Conservation (phyloP, 1,139 yeast genomes). For the Spathaspora sp. region DNA sequence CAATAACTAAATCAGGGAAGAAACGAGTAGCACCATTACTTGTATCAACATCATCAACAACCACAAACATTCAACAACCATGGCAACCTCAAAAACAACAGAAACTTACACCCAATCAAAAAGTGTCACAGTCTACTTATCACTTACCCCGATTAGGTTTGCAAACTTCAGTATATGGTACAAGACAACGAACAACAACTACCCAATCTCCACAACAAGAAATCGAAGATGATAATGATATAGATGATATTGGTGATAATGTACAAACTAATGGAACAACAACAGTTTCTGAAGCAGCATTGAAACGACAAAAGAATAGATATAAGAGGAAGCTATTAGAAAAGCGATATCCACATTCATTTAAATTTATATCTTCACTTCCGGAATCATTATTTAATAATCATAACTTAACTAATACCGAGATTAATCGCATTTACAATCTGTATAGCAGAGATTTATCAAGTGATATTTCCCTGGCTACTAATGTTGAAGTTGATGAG, state of each 20-base stretch:
- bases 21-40: constrained; percentile 85
- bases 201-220: constrained; percentile 6
- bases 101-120: constrained; percentile 17
- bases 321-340: constrained; percentile 33
- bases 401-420: constrained; percentile 32
- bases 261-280: constrained; percentile 7
- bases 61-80: constrained; percentile 10
- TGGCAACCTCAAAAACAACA: constrained; percentile 7
- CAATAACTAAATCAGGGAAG: constrained; percentile 75
- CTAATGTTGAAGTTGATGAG: constrained; percentile 38
- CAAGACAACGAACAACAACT: constrained; percentile 23
- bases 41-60: constrained; percentile 51
- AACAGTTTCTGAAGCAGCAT: constrained; percentile 31
- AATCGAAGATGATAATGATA: constrained; percentile 33
- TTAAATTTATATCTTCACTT: constrained; percentile 33
- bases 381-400: constrained; percentile 38
- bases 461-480: constrained; percentile 23
- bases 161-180: constrained; percentile 47
- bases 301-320: constrained; percentile 35
- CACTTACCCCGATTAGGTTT: constrained; percentile 49
- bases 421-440: constrained; percentile 25
- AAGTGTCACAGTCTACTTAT: constrained; percentile 43
- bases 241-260: constrained; percentile 39
- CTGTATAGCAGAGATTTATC: constrained; percentile 20
- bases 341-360: constrained; percentile 37